Base-by-base conservation (phyloP, 352 stramenopile species). In the Discostella stelligera region DNA sequence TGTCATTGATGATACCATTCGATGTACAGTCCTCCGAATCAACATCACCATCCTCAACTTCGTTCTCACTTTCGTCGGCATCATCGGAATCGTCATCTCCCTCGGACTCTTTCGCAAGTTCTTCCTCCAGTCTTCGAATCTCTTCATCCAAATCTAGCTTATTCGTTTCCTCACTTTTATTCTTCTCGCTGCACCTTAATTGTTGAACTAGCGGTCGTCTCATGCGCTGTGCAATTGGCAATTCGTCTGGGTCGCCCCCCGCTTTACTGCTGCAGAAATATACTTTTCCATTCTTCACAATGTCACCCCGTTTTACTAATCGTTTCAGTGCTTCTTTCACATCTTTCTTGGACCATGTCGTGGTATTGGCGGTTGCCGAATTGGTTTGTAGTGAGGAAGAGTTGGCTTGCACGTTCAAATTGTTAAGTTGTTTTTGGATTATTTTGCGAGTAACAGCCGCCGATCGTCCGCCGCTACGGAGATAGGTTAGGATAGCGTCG, bases 141-240 rank as follows among this genome's bases (percentile, higher is more conserved):
- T 92, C 83, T 64, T 91, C 83, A 66, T 91, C 85, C 55, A 89
- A 77, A 74, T 91, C 82, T 30, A 76, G 58, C n/a, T 8, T 18
- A 50, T 44, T 55, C 5, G 73, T 32, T 69, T 61, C 30, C 50
- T 79, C 68, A 16, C 44, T 60, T 46, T 59, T 66, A 23, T 41
- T 50, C 23, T 55, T 58, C 14, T 44, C 25, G n/a, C 3, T 41
- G n/a, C 20, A 41, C 14, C 25, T 27, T 20, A 8, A n/a, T 71
- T 58, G 18, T 11, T 41, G 14, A 23, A 30, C 41, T 60, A 56
- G 39, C 13, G 7, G 37, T 44, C 37, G 37, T 53, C 79, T 44
- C 39, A 89, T 71, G 37, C 66, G 62, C 25, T 81, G 64, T 9
- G 76, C 83, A 73, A 89, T 84, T 41, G 83, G 83, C 20, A 89